Evolutionary conservation across 1,139 yeast genomes (phyloP), one percentile per base, ranked within the genome.

Genomic region (Candida pseudoviswanathii): DNA sequence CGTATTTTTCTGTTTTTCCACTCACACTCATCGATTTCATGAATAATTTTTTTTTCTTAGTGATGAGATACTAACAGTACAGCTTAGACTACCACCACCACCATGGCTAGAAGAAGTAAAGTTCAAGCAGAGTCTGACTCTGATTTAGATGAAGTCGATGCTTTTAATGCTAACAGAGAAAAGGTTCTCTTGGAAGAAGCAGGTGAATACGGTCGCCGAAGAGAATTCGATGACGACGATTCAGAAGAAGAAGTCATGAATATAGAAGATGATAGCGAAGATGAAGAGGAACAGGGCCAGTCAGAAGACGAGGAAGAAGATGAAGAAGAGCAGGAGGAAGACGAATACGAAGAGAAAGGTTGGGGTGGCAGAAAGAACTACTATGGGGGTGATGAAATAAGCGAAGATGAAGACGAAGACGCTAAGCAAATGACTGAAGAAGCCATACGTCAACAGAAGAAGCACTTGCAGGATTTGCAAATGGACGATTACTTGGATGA

Each of bases 361-460:
- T 92, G 99, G 98, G 98, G 99, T 44, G 73, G 81, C 3, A 78
- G 83, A 29, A 78, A 81, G 55, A 85, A 88, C 58, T 92, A 90
- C 66, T 94, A 82, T 60, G 86, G 85, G 46, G 96, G 96, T 50
- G 97, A 95, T 33, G 92, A 86, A 30, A 78, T 68, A 40, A 82
- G 79, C 51, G 90, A 87, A 54, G 90, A 85, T 38, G 41, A 37
- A 37, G 41, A 37, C 6, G 96, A 86, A 52, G 87, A 84, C 43
- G 89, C 89, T 5, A 84, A 82, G 53, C 84, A 82, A 53, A 86
- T 91, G 71, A 94, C 95, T 50, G 85, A 85, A 58, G 98, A 94
- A 69, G 98, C 98, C 0, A 63, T 89, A 50, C 83, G 91, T 63
- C 85, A 90, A 56, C 98, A 92, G 68, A 88, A 86, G 71, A 84